These are phyloP conservation scores for Trypanosoma mega DNA, from an alignment of 208 protist genomes.

Conservation along the genomic window DNA sequence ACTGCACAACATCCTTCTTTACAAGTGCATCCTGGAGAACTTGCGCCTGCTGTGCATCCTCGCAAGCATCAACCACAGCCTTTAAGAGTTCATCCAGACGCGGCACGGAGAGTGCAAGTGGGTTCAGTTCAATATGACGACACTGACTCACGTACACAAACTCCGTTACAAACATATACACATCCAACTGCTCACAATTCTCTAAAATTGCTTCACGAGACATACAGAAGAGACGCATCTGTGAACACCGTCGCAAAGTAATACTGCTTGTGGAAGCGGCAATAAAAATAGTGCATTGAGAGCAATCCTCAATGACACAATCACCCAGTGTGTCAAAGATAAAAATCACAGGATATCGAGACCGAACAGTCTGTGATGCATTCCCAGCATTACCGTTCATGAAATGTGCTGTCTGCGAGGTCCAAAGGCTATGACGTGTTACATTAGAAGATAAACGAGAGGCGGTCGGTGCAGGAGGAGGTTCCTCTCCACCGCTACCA, in stretches of 20 bases:
- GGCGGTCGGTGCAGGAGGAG: not conserved
- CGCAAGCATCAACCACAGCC: conserved; percentile 33
- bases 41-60: conserved; percentile 21
- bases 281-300: conserved; percentile 69
- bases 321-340: conserved; percentile 68
- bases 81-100: conserved; percentile 55
- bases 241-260: conserved; percentile 45
- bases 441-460: not conserved
- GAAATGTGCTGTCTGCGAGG: too few relatives aligned
- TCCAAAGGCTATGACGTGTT: conserved; percentile 13
- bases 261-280: conserved; percentile 49
- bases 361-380: too few relatives aligned
- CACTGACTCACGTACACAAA: conserved; percentile 28
- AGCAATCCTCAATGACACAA: conserved; percentile 61
- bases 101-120: conserved; percentile 57
- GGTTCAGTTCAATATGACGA: conserved; percentile 12
- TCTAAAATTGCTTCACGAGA: conserved; percentile 48
- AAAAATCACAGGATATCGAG: conserved; percentile 55
- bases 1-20: conserved; percentile 27
- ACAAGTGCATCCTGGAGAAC: conserved; percentile 26
- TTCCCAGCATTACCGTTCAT: not conserved
- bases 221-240: conserved; percentile 52
- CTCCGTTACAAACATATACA: conserved; percentile 59
- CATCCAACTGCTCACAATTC: conserved; percentile 36
- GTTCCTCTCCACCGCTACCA: not conserved